These are phyloP conservation scores for Macrophomina phaseolina DNA, from an alignment of 2,329 filamentous ascomycete genomes.

Conservation along the genomic window DNA sequence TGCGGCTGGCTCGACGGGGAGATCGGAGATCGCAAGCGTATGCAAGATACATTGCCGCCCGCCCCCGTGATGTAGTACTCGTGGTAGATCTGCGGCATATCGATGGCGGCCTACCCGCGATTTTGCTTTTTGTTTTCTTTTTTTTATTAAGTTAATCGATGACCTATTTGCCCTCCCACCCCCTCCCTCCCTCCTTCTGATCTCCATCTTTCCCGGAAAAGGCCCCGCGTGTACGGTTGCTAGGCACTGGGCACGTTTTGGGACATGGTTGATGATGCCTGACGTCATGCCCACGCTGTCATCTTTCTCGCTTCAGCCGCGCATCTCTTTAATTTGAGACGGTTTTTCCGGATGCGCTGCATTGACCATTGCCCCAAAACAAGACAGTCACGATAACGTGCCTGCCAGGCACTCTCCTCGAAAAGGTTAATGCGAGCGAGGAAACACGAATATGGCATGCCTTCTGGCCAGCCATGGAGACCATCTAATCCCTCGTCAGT, in stretches of 20 bases:
- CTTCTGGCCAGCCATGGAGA: neutral
- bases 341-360: neutral
- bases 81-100: neutral
- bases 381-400: neutral
- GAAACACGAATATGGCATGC: slow-evolving; percentile 5
- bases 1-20: slow-evolving; percentile 8
- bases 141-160: neutral
- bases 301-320: neutral
- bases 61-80: neutral
- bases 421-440: neutral
- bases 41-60: slow-evolving; percentile 23
- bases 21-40: slow-evolving; percentile 9
- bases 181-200: neutral
- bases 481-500: neutral
- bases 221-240: neutral
- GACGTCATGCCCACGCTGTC: neutral
- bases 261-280: neutral
- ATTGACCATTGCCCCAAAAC: neutral
- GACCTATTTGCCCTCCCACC: neutral
- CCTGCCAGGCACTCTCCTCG: neutral
- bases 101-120: slow-evolving; percentile 13
- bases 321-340: neutral
- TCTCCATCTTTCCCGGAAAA: neutral
- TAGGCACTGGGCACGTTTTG: neutral
- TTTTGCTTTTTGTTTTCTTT: neutral